phyloP scores from a whole-genome alignment of 805 yeast genomes.

The Wickerhamomyces canadensis region DNA sequence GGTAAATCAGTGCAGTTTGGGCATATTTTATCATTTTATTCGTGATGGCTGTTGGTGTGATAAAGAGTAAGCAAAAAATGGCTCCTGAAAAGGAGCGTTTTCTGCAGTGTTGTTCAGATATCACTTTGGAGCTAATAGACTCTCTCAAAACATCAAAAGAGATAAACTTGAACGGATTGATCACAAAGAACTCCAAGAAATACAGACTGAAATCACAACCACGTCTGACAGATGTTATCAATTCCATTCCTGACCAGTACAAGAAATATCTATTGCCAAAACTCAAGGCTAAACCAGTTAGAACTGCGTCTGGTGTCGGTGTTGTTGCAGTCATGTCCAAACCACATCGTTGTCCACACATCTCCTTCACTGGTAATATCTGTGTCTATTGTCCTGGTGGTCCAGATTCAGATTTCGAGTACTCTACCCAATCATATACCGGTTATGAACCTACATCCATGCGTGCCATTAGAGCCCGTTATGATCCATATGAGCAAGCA shows the following conservation, averaged over 20 bases:
- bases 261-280: constrained; percentile 88
- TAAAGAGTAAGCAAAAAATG: constrained; percentile 50
- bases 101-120: constrained; percentile 87
- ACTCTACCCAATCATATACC: constrained; percentile 95
- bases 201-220: constrained; percentile 91
- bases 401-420: constrained; percentile 96
- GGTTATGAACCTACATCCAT: constrained; percentile 98
- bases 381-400: constrained; percentile 99
- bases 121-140: constrained; percentile 77
- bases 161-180: constrained; percentile 85
- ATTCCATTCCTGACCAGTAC: constrained; percentile 94
- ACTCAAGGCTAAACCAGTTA: constrained; percentile 95
- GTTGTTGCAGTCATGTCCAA: constrained; percentile 99
- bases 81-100: constrained; percentile 94
- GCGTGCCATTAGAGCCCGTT: constrained; percentile 98
- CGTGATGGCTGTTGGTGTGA: constrained; percentile 25
- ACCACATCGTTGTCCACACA: constrained; percentile 98
- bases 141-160: constrained; percentile 70
- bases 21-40: background rate
- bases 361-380: constrained; percentile 96
- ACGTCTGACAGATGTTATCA: constrained; percentile 87
- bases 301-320: constrained; percentile 98
- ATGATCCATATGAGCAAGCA: constrained; percentile 98
- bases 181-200: constrained; percentile 80
- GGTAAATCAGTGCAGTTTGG: background rate